Evolutionary conservation across 2,329 filamentous ascomycete species (phyloP), one percentile per base, ranked within the genome.

Genomic region (Diatrype stigma): DNA sequence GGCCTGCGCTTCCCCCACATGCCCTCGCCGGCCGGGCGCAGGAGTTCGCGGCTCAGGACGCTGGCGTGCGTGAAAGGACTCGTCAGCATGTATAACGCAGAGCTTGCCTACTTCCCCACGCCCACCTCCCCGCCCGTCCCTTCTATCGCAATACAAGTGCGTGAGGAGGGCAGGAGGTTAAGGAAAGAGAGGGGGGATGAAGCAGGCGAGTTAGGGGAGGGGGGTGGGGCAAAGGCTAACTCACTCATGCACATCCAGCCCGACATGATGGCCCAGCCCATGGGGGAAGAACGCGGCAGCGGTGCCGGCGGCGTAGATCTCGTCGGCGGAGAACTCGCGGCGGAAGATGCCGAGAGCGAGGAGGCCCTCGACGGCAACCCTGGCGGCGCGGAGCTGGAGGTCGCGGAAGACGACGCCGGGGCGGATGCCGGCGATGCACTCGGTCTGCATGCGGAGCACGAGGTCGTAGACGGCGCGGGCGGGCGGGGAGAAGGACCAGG

Each of bases 371-470:
- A 89, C 82, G 3, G 87, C 90, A 21, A 95, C 81, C 34, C 81
- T 74, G 47, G 88, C 85, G 1, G 92, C 90, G 53, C 84, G 76
- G 3, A 86, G 73, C 63, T 96, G 88, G 16, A 96, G 77, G 58
- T 86, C 78, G 46, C 86, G 79, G 76, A 86, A 96, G 30, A 79
- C 69, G 1, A 85, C 80, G 2, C 87, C 89, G 0, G 88, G 88
- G 38, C 77, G 78, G 21, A 95, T 75, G 59, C 81, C 76, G 6
- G 73, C 72, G 62, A 96, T 87, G 59, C 87, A 91, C 49, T 83
- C 78, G 7, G 79, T 74, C 70, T 96, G 92, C 90, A 96, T 96
- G 52, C 79, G 74, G 58, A 87, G 76, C 3, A 96, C 92, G 23
- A 94, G 76, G 44, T 81, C 77, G 66, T 96, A 92, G 48, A 96